Evolutionary conservation across 495 filamentous ascomycete genomes (phyloP), one percentile per base, ranked within the genome.

Genomic region (Trichoderma gamsii): DNA sequence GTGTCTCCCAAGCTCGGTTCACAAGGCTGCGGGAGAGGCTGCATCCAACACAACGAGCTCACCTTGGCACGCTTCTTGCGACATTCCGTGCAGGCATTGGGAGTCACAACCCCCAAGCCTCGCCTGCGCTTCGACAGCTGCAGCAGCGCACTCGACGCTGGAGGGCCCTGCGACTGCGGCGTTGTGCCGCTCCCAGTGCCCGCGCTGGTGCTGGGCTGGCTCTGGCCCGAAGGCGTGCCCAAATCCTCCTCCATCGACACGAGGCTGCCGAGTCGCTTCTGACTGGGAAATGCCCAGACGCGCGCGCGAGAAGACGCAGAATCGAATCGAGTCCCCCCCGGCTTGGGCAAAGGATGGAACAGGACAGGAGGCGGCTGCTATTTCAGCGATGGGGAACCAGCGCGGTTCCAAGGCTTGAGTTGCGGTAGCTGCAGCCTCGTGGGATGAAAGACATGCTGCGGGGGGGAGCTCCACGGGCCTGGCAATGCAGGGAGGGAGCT

Each of bases 31-130:
- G 0, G 7, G 35, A 38, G 35, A 7, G 35, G 35, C 35, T 3
- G 5, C 4, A 38, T 38, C 35, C 35, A 6, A 38, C 35, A 38
- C 35, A 35, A 63, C 13, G 13, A 63, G 3, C 75, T 21, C 71
- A 82, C 82, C 78, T 86, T 86, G 59, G 82, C 81, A 67, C 84
- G 79, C 68, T 85, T 86, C 76, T 86, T 86, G 21, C 83, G 78
- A 69, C 84, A 86, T 72, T 85, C 84, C 35, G 81, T 85, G 71
- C 84, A 86, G 1, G 84, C 84, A 68, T 84, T 86, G 43, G 79
- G 79, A 4, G 84, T 86, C 8, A 86, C 83, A 8, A 84, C 72
- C 16, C 83, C 83, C 5, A 82, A 70, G 18, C 84, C 84, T 63
- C 84, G 78, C 67, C 80, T 76, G 25, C 82, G 72, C 70, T 81